Percentiles rank a stretch among this genome's conserved stretches.
These are phyloP conservation scores for Pulveroboletus sp. DNA, from an alignment of 768 basidiomycete species.

Conservation along the genomic window DNA sequence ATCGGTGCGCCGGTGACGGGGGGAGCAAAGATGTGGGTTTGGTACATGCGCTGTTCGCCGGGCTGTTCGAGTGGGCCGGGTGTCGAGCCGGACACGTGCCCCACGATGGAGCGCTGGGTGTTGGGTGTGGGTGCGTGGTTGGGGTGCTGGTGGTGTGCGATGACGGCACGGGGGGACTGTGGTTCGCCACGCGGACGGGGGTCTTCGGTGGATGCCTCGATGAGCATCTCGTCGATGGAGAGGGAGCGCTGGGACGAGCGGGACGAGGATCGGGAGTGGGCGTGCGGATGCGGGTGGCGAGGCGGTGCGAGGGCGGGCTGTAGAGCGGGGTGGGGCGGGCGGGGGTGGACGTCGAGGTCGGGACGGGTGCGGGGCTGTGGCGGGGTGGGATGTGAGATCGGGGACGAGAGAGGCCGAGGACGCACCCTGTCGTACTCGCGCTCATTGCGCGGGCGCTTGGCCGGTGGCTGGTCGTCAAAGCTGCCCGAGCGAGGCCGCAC, in stretches of 20 bases:
- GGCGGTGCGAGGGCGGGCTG: constrained; percentile 11
- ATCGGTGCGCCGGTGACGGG: constrained; percentile 70
- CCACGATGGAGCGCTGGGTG: constrained; percentile 21
- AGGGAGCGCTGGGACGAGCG: constrained; percentile 36
- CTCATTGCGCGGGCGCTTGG: constrained; percentile 45
- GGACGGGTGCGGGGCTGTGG: constrained; percentile 13
- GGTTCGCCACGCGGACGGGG: constrained; percentile 32
- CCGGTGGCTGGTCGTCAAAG: constrained; percentile 47
- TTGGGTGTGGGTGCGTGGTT: constrained; percentile 16
- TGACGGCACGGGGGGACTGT: constrained; percentile 27
- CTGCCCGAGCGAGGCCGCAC: constrained; percentile 46
- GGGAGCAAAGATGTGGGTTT: constrained; percentile 71
- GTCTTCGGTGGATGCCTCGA: constrained; percentile 43
- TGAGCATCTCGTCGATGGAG: constrained; percentile 46
- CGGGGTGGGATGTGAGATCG: constrained; percentile 15
- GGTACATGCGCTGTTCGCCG: constrained; percentile 44
- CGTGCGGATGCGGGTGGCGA: constrained; percentile 12
- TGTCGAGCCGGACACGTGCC: constrained; percentile 16
- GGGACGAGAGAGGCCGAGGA: neutral
- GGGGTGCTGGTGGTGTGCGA: constrained; percentile 32
- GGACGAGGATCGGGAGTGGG: constrained; percentile 31
- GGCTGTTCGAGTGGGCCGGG: constrained; percentile 32
- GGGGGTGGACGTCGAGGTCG: constrained; percentile 28
- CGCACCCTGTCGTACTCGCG: constrained; percentile 32
- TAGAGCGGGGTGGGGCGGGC: constrained; percentile 11